phyloP scores from a whole-genome alignment of 176 grass and related monocot species.

The Oryza meyeriana region DNA sequence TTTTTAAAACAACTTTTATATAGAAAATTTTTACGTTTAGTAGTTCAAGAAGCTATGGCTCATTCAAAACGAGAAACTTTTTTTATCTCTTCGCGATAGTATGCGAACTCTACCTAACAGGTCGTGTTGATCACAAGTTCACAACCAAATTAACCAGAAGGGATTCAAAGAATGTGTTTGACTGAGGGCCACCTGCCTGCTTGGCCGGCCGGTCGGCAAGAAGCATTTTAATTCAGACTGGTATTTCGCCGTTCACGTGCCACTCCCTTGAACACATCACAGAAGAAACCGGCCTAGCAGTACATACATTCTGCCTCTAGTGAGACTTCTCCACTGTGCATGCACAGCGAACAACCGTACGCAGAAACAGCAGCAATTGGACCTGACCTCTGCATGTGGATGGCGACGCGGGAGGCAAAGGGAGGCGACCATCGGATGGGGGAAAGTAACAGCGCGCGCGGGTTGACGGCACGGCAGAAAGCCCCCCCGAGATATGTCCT shows the following conservation, averaged over 20 bases:
- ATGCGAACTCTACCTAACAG: too few species aligned
- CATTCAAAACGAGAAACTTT: too few species aligned
- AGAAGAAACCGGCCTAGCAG: neutral
- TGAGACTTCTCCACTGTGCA: neutral
- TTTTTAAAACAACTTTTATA: too few species aligned
- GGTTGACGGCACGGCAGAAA: constrained; percentile 36
- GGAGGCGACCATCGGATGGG: constrained; percentile 12
- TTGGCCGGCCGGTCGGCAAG: neutral
- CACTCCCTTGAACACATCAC: neutral
- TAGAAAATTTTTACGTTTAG: too few species aligned
- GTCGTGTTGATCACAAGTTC: neutral
- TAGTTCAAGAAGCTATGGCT: too few species aligned
- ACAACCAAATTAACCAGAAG: neutral
- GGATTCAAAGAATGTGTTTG: constrained; percentile 24
- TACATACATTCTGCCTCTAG: neutral
- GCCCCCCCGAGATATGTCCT: neutral
- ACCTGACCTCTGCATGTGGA: neutral
- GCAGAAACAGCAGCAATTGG: neutral
- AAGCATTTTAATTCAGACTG: neutral
- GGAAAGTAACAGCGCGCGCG: constrained; percentile 25
- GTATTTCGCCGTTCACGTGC: neutral
- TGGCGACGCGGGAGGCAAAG: neutral
- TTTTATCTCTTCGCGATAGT: too few species aligned
- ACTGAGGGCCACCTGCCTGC: constrained; percentile 2
- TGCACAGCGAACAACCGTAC: neutral